These are phyloP conservation scores for Phytophthora melonis DNA, from an alignment of 352 stramenopile genomes.

Conservation along the genomic window DNA sequence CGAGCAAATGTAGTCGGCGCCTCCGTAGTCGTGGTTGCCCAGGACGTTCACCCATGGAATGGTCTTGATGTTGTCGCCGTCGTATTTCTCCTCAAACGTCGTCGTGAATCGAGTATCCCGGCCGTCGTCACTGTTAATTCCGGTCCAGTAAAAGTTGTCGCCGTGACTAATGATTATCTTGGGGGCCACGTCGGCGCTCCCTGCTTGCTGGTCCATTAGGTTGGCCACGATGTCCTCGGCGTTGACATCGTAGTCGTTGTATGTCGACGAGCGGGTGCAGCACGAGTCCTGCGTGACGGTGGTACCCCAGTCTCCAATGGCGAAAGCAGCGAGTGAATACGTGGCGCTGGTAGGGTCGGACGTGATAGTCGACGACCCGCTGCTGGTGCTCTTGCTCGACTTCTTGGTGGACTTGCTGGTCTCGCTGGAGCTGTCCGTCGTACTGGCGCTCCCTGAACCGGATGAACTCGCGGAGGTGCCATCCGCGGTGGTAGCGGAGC, in stretches of 20 bases:
- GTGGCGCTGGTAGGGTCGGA: slow-evolving; percentile 38
- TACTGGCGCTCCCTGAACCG: slow-evolving; percentile 17
- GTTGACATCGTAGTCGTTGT: slow-evolving; percentile 69
- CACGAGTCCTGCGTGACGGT: slow-evolving; percentile 68
- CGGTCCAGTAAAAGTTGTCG: slow-evolving; percentile 74
- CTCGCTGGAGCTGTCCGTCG: slow-evolving; percentile 13
- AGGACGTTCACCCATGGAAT: slow-evolving; percentile 72
- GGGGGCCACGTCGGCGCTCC: slow-evolving; percentile 45
- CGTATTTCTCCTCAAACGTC: slow-evolving; percentile 57
- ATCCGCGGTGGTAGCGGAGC: slow-evolving; percentile 35
- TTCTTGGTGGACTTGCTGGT: slow-evolving; percentile 32
- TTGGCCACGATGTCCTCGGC: slow-evolving; percentile 63
- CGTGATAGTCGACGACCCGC: slow-evolving; percentile 32
- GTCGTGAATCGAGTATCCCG: slow-evolving; percentile 54
- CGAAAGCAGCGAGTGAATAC: slow-evolving; percentile 66
- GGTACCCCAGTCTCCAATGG: slow-evolving; percentile 81
- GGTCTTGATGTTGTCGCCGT: slow-evolving; percentile 51
- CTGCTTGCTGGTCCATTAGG: slow-evolving; percentile 67
- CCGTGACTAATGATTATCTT: slow-evolving; percentile 69
- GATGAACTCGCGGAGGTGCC: slow-evolving; percentile 22
- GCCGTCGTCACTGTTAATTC: slow-evolving; percentile 54
- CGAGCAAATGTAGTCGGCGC: slow-evolving; percentile 61
- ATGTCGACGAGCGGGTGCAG: slow-evolving; percentile 58
- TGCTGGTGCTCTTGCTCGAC: slow-evolving; percentile 16
- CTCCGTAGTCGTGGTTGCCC: slow-evolving; percentile 73